A percentile compares a stretch with the other conserved stretches of the same genome.
phyloP scores from a whole-genome alignment of 306 rosid genomes.

The Trifolium subterraneum region DNA sequence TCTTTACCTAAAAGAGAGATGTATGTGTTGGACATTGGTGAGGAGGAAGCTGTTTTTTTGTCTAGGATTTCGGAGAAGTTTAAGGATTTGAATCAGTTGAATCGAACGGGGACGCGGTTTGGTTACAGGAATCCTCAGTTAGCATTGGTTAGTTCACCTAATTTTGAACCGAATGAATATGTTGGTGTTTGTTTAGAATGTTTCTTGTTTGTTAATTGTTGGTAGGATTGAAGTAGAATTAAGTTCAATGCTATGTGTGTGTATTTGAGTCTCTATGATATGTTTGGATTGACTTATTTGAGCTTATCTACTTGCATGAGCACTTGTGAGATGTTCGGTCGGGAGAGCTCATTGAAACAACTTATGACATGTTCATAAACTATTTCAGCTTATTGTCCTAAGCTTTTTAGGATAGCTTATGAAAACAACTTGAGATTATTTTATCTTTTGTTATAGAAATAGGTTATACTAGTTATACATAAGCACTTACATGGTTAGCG shows the following conservation, averaged over 20 bases:
- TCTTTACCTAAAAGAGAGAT: constrained; percentile 46
- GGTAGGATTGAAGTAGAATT: constrained; percentile 22
- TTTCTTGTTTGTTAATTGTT: constrained; percentile 21
- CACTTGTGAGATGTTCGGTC: background rate
- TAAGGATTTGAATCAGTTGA: constrained; percentile 51
- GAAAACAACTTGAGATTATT: background rate
- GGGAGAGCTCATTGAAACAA: background rate
- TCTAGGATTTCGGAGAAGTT: constrained; percentile 78
- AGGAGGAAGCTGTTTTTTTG: constrained; percentile 62
- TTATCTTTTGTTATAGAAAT: background rate
- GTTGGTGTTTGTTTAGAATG: constrained; percentile 23
- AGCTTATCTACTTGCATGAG: background rate
- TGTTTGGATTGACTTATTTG: background rate
- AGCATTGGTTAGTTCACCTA: constrained; percentile 72
- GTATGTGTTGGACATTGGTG: constrained; percentile 72
- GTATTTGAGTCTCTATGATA: background rate
- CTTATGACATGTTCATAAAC: background rate
- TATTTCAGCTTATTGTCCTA: background rate
- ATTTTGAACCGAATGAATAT: constrained; percentile 10
- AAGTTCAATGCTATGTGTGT: constrained; percentile 33
- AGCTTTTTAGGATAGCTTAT: background rate
- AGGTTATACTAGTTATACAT: background rate
- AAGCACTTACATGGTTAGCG: background rate
- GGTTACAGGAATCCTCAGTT: constrained; percentile 88
- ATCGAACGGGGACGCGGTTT: constrained; percentile 52